Evolutionary conservation across 2,329 filamentous ascomycete species (phyloP), one percentile per base, ranked within the genome.

Genomic region (Botrytis byssoidea): DNA sequence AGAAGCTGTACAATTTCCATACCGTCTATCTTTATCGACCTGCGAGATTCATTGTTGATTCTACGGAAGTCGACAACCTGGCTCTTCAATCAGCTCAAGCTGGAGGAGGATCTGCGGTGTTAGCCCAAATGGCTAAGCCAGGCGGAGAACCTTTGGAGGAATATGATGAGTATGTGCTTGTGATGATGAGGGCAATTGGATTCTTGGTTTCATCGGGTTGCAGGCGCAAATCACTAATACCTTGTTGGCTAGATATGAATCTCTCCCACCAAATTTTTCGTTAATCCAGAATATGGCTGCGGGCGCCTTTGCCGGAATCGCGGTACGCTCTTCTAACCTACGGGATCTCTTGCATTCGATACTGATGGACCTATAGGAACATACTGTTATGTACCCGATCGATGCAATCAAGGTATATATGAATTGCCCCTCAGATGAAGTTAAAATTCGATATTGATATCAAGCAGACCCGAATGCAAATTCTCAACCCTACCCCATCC

Each of bases 311-410:
- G 96, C 96, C 74, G 96, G 96, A 63, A 80, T 80, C 75, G 78
- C 78, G 74, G 79, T 80, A 77, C 75, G 78, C 71, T 64, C 61
- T 63, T 74, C 71, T 46, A 40, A 69, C 68, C 40, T 37, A 35
- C n/a, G 71, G 37, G 14, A 35, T 57, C 46, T 73, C 42, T 76
- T 79, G 75, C 79, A 48, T 29, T 46, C 37, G 18, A 73, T 61
- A 74, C 76, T 78, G 73, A 79, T 73, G 40, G 70, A 44, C 65
- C 37, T 32, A 71, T 71, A 98, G 95, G 95, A 98, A 85, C 95
- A 98, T 84, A 97, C 95, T 74, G 95, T 97, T 80, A 98, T 99
- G 96, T 99, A 99, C 82, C 96, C 96, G 32, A 93, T 99, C 81
- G 96, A 99, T 85, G 90, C 97, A 78, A 92, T 99, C 82, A 99